Percentiles rank a stretch among this genome's conserved stretches.
Conservation (phyloP, 2,329 filamentous ascomycete genomes). For the Clonostachys byssicola region DNA sequence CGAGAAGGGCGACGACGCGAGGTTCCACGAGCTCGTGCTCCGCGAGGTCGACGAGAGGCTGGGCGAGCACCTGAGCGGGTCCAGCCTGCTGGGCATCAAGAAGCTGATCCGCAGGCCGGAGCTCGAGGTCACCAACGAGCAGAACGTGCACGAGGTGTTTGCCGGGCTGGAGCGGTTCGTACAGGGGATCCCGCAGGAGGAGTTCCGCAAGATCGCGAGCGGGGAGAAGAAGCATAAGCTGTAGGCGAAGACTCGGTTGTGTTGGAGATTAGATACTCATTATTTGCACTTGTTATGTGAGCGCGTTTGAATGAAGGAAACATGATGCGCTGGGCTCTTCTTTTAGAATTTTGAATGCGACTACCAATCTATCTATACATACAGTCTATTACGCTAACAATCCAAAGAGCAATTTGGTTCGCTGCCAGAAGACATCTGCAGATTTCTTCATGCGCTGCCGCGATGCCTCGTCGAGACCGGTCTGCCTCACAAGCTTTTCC, state of each 20-base stretch:
- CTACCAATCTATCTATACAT: neutral
- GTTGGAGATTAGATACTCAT: neutral
- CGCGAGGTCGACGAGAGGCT: constrained; percentile 77
- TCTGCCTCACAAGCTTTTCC: constrained; percentile 35
- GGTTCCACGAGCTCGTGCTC: constrained; percentile 69
- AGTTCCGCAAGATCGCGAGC: constrained; percentile 80
- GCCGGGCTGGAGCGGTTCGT: constrained; percentile 78
- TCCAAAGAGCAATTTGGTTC: constrained; percentile 78
- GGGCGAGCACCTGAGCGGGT: constrained; percentile 74
- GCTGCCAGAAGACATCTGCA: constrained; percentile 76
- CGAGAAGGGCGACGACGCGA: constrained; percentile 56
- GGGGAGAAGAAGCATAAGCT: constrained; percentile 95
- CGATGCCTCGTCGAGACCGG: constrained; percentile 41
- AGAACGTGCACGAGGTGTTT: constrained; percentile 83
- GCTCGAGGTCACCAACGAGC: constrained; percentile 65
- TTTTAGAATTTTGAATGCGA: constrained; percentile 2
- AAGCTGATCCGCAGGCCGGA: constrained; percentile 73
- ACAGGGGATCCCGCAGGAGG: constrained; percentile 76
- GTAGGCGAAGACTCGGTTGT: constrained; percentile 29
- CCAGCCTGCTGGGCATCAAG: constrained; percentile 82
- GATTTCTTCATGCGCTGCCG: constrained; percentile 54
- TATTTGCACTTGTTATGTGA: too few species aligned
- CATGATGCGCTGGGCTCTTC: neutral
- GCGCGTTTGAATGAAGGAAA: neutral
- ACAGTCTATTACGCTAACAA: constrained; percentile 46